Evolutionary conservation across 1,284 basidiomycete species (phyloP).

Genomic region (Prillingera fragicola): DNA sequence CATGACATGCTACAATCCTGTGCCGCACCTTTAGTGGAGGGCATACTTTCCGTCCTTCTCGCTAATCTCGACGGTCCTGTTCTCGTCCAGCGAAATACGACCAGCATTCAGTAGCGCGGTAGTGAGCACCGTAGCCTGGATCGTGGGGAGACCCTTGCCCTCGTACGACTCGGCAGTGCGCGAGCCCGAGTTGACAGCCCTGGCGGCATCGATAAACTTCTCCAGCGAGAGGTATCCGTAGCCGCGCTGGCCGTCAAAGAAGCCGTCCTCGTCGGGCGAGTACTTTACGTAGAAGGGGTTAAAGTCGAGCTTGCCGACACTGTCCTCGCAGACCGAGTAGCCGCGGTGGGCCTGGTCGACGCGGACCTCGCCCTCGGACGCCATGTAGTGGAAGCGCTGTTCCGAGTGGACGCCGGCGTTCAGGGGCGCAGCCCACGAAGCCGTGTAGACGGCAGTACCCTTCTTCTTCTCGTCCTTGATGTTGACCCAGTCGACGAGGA

Average conservation of each 20-base stretch:
- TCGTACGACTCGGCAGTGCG: slow-evolving; percentile 66
- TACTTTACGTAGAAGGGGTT: slow-evolving; percentile 97
- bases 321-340: slow-evolving; percentile 77
- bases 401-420: slow-evolving; percentile 64
- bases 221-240: slow-evolving; percentile 86
- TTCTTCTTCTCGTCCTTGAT: slow-evolving; percentile 61
- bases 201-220: slow-evolving; percentile 63
- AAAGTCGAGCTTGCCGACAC: slow-evolving; percentile 60
- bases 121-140: slow-evolving; percentile 65
- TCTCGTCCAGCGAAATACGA: slow-evolving; percentile 79
- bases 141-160: slow-evolving; percentile 73
- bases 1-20: slow-evolving; percentile 1
- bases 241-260: slow-evolving; percentile 86
- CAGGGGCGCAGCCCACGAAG: slow-evolving; percentile 59
- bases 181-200: slow-evolving; percentile 63
- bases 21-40: slow-evolving; percentile 47
- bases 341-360: slow-evolving; percentile 91
- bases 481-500: slow-evolving; percentile 87
- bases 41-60: slow-evolving; percentile 60
- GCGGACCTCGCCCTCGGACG: slow-evolving; percentile 80
- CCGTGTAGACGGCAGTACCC: slow-evolving; percentile 67
- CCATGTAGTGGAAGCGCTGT: slow-evolving; percentile 94
- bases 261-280: slow-evolving; percentile 80
- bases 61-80: slow-evolving; percentile 70
- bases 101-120: slow-evolving; percentile 89